A percentile compares a stretch with the other conserved stretches of the same genome.
Conservation (phyloP, 2,329 filamentous ascomycete genomes). For the Zopfia rhizophila region DNA sequence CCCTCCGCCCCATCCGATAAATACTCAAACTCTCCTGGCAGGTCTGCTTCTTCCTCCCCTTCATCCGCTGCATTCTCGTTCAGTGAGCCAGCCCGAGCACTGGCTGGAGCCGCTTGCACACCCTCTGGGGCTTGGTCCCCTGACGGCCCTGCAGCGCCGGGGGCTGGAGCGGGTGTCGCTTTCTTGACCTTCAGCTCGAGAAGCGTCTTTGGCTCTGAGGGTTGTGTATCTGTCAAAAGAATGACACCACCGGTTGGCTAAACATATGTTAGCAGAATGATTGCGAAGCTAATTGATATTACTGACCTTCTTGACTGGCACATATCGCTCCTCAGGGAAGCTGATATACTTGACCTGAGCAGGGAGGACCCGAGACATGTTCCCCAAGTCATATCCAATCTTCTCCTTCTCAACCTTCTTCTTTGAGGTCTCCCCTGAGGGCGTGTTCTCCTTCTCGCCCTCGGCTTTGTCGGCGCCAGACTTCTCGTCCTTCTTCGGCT, state of each 20-base stretch:
- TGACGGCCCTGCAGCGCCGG: constrained; percentile 54
- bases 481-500: constrained; percentile 55
- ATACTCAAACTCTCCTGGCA: constrained; percentile 81
- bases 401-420: constrained; percentile 97
- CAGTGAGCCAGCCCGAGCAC: constrained; percentile 53
- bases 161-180: constrained; percentile 58
- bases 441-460: constrained; percentile 68
- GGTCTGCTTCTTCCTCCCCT: constrained; percentile 77
- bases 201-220: constrained; percentile 79
- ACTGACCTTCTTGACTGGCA: constrained; percentile 87
- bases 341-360: constrained; percentile 95
- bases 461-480: constrained; percentile 40
- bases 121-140: constrained; percentile 45
- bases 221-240: constrained; percentile 85
- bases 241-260: constrained; percentile 94
- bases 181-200: constrained; percentile 96
- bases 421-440: constrained; percentile 70
- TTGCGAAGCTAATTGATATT: no score
- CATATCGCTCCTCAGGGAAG: constrained; percentile 89
- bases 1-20: constrained; percentile 71
- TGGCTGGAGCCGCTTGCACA: constrained; percentile 77
- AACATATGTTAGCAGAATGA: constrained; percentile 29
- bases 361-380: constrained; percentile 95
- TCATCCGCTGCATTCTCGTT: constrained; percentile 85
- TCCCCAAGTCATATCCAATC: constrained; percentile 93